phyloP scores from a whole-genome alignment of 345 rosid species.

The Laguncularia racemosa region DNA sequence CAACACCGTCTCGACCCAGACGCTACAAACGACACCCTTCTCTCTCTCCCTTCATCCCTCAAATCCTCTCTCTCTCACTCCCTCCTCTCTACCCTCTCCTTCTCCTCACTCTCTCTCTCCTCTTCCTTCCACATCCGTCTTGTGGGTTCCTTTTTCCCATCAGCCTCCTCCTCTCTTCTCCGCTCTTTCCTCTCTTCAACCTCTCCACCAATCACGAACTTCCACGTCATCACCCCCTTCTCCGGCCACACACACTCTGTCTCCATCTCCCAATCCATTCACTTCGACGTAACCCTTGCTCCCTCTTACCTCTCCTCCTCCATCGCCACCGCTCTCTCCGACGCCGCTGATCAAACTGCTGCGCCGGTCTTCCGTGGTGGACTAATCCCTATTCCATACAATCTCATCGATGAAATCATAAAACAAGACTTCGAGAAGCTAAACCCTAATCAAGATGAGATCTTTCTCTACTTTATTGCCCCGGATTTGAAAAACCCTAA shows the following conservation, averaged over 20 bases:
- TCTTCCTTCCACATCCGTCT: conserved; percentile 54
- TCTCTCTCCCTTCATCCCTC: conserved; percentile 48
- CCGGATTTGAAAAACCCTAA: conserved; percentile 22
- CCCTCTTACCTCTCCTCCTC: conserved; percentile 27
- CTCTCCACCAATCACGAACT: conserved; percentile 21
- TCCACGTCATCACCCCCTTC: conserved; percentile 26
- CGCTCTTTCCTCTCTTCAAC: conserved; percentile 36
- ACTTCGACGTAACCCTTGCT: conserved; percentile 20
- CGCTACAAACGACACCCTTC: conserved; percentile 56
- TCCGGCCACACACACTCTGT: conserved; percentile 41
- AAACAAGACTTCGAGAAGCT: conserved; percentile 58
- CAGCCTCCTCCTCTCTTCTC: conserved; percentile 38
- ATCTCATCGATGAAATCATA: conserved; percentile 43
- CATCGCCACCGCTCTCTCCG: conserved; percentile 38
- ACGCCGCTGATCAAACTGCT: conserved; percentile 29
- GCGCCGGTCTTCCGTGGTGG: conserved; percentile 49
- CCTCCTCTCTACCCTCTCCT: conserved; percentile 20
- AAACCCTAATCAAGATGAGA: conserved; percentile 46
- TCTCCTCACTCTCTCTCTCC: conserved; percentile 47
- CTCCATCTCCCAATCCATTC: conserved; percentile 37
- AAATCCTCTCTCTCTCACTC: conserved; percentile 35
- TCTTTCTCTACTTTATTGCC: conserved; percentile 49
- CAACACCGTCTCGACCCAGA: conserved; percentile 55
- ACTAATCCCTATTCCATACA: conserved; percentile 51
- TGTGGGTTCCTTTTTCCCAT: conserved; percentile 52